Evolutionary conservation across 257 asterid species (phyloP).

Genomic region (Catharanthus roseus): DNA sequence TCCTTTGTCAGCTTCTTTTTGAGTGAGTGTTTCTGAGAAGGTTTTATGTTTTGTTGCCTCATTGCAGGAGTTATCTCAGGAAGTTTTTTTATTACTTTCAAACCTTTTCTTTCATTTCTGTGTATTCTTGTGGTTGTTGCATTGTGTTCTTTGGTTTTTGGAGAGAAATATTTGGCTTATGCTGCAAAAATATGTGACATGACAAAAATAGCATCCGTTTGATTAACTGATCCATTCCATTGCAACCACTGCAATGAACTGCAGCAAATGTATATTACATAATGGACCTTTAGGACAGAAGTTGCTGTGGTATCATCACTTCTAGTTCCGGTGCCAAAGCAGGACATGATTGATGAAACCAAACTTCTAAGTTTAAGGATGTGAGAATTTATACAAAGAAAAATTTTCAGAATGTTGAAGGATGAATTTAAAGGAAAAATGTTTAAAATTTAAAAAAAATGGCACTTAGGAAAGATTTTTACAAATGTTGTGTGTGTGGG

Average conservation of each 20-base stretch:
- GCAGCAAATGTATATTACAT: neutral
- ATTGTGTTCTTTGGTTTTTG: neutral
- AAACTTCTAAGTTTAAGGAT: no score
- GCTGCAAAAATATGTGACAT: no score
- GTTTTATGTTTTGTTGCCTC: neutral
- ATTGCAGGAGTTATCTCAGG: slow-evolving; percentile 1
- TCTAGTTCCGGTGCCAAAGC: neutral
- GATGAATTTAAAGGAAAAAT: no score
- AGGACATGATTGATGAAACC: no score
- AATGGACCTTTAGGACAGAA: neutral
- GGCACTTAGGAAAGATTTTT: no score
- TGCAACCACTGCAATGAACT: neutral
- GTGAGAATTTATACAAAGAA: no score
- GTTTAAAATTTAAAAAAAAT: no score
- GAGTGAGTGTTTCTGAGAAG: slow-evolving; percentile 1
- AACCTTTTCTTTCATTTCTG: neutral
- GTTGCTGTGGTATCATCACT: neutral
- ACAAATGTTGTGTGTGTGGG: no score
- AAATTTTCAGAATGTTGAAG: no score
- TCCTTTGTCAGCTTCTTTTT: neutral
- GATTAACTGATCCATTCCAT: neutral
- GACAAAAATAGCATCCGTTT: neutral
- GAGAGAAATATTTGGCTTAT: no score
- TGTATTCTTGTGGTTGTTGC: neutral
- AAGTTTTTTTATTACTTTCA: neutral